A percentile compares a stretch with the other conserved stretches of the same genome.
These are phyloP conservation scores for Globisporangium apiculatum DNA, from an alignment of 352 stramenopile species.

Conservation along the genomic window DNA sequence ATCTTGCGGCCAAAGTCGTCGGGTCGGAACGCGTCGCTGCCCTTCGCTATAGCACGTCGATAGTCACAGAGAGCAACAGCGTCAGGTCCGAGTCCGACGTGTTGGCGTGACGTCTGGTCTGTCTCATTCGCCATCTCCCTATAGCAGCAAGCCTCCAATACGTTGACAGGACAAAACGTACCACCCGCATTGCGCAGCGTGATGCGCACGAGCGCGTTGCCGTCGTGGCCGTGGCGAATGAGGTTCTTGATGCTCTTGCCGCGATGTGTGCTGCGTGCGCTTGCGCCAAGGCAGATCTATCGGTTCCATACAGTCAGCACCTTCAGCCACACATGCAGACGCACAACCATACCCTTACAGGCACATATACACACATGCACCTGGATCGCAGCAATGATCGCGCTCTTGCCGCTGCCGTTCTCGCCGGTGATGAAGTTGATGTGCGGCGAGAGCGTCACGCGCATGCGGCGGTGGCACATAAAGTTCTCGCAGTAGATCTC, in stretches of 20 bases:
- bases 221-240: constrained; percentile 89
- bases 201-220: constrained; percentile 87
- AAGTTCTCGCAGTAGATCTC: constrained; percentile 97
- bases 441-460: constrained; percentile 71
- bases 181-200: constrained; percentile 88
- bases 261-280: constrained; percentile 89
- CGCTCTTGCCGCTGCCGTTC: constrained; percentile 94
- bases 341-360: background rate
- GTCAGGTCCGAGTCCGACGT: background rate
- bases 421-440: constrained; percentile 91
- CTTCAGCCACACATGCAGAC: constrained; percentile 13
- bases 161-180: background rate
- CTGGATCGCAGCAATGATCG: constrained; percentile 96
- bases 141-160: background rate
- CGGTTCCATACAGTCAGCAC: background rate
- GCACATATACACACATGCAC: constrained; percentile 27
- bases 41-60: constrained; percentile 18
- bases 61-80: background rate
- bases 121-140: too few relatives aligned
- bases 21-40: constrained; percentile 86
- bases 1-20: constrained; percentile 92
- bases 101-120: too few relatives aligned
- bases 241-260: constrained; percentile 94
- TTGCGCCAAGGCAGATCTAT: constrained; percentile 94
- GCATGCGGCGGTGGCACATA: constrained; percentile 96